phyloP scores from a whole-genome alignment of 441 rosid species.

The Brassica hybrid region DNA sequence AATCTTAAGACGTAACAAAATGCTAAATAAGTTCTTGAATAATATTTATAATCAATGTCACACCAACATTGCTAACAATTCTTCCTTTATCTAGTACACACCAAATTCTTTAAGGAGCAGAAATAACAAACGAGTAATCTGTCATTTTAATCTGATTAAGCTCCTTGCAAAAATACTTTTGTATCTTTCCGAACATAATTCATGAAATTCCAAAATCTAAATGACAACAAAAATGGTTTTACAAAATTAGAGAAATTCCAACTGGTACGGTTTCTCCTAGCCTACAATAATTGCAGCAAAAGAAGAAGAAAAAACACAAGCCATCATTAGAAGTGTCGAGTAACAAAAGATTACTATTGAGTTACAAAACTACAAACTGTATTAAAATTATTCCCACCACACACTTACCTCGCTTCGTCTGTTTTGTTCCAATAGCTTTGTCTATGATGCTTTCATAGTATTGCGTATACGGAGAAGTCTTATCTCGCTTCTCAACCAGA shows the following conservation, averaged over 20 bases:
- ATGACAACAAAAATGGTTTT: not conserved
- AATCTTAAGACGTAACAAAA: too few species aligned
- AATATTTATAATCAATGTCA: slow-evolving; percentile 16
- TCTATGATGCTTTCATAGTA: slow-evolving; percentile 68
- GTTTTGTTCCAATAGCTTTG: slow-evolving; percentile 49
- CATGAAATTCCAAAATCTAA: not conserved
- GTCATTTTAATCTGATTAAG: not conserved
- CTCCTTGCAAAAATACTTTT: slow-evolving; percentile 5
- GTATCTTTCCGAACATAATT: slow-evolving; percentile 9
- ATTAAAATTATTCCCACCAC: not conserved
- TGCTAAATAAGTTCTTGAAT: not conserved
- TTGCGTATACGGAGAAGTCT: slow-evolving; percentile 65
- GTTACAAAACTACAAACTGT: not conserved
- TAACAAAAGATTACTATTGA: not conserved
- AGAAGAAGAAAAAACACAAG: not conserved
- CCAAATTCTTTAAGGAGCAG: not conserved
- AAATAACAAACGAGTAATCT: not conserved
- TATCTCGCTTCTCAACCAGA: slow-evolving; percentile 66
- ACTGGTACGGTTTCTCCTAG: not conserved
- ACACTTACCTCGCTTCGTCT: slow-evolving; percentile 21
- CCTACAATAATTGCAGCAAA: not conserved
- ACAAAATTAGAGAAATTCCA: not conserved
- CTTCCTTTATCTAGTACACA: too few species aligned
- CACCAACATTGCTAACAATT: not conserved
- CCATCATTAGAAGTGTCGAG: not conserved